These are phyloP conservation scores for Cryptococcus deneoformans DNA, from an alignment of 1,284 basidiomycete genomes.

Conservation along the genomic window DNA sequence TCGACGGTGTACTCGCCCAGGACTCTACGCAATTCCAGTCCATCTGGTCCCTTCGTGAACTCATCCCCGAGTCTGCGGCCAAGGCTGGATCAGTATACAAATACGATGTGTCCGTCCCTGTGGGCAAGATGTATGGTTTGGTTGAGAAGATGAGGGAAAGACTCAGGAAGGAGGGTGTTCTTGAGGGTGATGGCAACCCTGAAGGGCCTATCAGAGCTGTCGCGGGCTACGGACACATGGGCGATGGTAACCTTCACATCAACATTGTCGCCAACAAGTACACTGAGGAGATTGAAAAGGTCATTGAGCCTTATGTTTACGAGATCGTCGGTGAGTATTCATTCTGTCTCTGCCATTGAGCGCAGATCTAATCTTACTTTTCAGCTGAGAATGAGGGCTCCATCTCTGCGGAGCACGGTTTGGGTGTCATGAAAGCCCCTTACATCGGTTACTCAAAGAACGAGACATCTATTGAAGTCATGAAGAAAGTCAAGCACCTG, in stretches of 20 bases:
- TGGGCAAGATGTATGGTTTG: conserved; percentile 82
- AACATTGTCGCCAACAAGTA: conserved; percentile 89
- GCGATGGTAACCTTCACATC: conserved; percentile 96
- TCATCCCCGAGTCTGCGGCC: conserved; percentile 86
- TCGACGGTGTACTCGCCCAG: conserved; percentile 91
- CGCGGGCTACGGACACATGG: conserved; percentile 93
- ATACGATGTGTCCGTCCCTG: conserved; percentile 93
- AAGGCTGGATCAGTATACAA: conserved; percentile 97
- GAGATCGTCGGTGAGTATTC: conserved; percentile 65
- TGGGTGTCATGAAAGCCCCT: conserved; percentile 84
- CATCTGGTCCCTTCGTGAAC: conserved; percentile 93
- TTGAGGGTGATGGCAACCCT: conserved; percentile 57
- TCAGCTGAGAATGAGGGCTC: conserved; percentile 66
- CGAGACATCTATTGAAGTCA: conserved; percentile 72
- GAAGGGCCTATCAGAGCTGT: conserved; percentile 70
- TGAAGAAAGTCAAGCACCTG: conserved; percentile 86
- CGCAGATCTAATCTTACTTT: not conserved
- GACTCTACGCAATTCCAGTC: conserved; percentile 85
- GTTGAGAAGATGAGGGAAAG: conserved; percentile 78
- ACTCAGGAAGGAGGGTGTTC: conserved; percentile 68
- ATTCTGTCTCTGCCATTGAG: not conserved
- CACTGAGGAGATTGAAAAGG: conserved; percentile 75
- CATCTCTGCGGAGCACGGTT: conserved; percentile 94
- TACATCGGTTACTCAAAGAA: conserved; percentile 88
- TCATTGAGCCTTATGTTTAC: conserved; percentile 94